A percentile compares a stretch with the other conserved stretches of the same genome.
phyloP scores from a whole-genome alignment of 2,329 filamentous ascomycete genomes.

The Stylonectria norvegica region DNA sequence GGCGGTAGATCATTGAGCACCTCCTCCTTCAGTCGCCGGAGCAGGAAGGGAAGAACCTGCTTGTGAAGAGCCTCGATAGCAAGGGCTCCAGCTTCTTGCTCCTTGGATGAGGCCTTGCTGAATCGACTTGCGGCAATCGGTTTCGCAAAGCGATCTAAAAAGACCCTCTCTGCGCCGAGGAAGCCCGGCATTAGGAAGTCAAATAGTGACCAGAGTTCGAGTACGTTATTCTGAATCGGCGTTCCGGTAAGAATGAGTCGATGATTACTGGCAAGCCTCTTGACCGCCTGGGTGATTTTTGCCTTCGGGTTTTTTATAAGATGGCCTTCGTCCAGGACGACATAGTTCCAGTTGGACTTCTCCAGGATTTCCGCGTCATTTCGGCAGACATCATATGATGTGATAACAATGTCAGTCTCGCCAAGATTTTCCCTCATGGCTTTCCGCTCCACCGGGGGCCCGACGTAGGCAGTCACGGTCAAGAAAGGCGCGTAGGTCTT shows the following conservation, averaged over 20 bases:
- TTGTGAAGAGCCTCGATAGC: constrained; percentile 99
- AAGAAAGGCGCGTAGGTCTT: constrained; percentile 94
- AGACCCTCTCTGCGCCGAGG: constrained; percentile 90
- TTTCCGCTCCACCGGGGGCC: constrained; percentile 76
- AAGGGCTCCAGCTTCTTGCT: constrained; percentile 93
- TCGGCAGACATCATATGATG: constrained; percentile 95
- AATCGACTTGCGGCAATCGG: constrained; percentile 92
- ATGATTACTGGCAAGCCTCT: constrained; percentile 85
- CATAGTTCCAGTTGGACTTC: constrained; percentile 92
- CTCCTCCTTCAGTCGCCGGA: constrained; percentile 95
- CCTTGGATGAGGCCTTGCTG: constrained; percentile 95
- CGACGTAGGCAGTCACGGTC: constrained; percentile 84
- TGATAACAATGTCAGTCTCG: constrained; percentile 88
- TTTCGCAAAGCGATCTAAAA: constrained; percentile 90
- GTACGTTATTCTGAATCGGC: constrained; percentile 95
- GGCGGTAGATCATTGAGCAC: constrained; percentile 93
- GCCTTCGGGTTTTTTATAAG: constrained; percentile 98
- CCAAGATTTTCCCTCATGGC: constrained; percentile 66
- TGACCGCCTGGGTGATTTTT: constrained; percentile 91
- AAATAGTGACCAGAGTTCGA: constrained; percentile 96
- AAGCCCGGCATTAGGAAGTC: constrained; percentile 99
- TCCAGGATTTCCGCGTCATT: constrained; percentile 87
- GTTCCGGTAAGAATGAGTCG: constrained; percentile 94
- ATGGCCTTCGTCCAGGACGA: constrained; percentile 94
- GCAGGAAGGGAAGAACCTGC: constrained; percentile 92